These are phyloP conservation scores for Coniochaeta pulveracea DNA, from an alignment of 2,329 filamentous ascomycete species.

Conservation along the genomic window DNA sequence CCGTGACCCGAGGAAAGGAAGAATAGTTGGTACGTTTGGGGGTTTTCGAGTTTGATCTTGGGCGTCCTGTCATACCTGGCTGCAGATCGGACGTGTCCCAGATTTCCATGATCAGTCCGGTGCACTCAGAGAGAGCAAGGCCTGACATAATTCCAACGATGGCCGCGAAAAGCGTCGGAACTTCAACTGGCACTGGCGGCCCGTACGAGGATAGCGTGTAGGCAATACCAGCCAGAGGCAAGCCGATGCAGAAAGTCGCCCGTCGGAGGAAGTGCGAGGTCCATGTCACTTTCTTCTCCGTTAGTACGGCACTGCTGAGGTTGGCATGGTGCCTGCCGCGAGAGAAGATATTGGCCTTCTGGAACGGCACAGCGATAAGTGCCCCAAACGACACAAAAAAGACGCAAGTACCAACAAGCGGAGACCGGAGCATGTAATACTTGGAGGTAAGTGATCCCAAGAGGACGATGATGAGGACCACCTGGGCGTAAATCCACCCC, in stretches of 20 bases:
- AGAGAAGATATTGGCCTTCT: constrained; percentile 60
- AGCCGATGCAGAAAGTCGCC: constrained; percentile 51
- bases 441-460: constrained; percentile 61
- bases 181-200: constrained; percentile 44
- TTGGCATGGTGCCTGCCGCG: constrained; percentile 47
- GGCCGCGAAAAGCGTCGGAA: constrained; percentile 55
- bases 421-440: constrained; percentile 52
- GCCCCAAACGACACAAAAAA: constrained; percentile 57
- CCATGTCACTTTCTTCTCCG: constrained; percentile 53
- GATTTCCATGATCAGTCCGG: constrained; percentile 68
- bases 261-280: constrained; percentile 62
- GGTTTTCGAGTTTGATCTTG: constrained; percentile 25
- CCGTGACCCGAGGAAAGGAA: constrained; percentile 61
- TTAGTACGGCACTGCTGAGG: constrained; percentile 46
- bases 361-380: constrained; percentile 58
- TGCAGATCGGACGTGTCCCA: constrained; percentile 74
- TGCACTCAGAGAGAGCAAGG: constrained; percentile 65
- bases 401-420: constrained; percentile 56
- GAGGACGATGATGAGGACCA: constrained; percentile 61
- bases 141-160: constrained; percentile 60
- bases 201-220: constrained; percentile 59
- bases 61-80: constrained; percentile 53
- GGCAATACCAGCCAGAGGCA: constrained; percentile 55
- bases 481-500: constrained; percentile 68
- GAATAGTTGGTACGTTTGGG: constrained; percentile 57